Evolutionary conservation across 2,329 filamentous ascomycete genomes (phyloP).

Genomic region (Mycosphaerella sp.): DNA sequence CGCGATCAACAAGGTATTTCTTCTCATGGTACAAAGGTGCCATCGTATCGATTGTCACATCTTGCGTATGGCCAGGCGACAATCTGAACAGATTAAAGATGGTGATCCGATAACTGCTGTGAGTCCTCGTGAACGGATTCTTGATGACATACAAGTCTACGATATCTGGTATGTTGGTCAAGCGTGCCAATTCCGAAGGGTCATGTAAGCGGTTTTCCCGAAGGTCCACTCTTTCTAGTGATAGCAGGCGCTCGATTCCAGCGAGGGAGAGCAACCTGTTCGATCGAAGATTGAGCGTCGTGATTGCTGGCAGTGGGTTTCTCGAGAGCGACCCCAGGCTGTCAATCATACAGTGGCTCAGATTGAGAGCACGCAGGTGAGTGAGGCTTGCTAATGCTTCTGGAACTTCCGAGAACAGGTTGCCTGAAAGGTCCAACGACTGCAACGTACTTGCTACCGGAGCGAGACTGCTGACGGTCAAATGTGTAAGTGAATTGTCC

Average conservation of each 20-base stretch:
- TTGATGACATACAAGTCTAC: slow-evolving; percentile 87
- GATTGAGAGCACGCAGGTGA: slow-evolving; percentile 81
- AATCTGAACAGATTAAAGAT: slow-evolving; percentile 96
- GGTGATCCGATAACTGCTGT: slow-evolving; percentile 75
- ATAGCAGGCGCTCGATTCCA: slow-evolving; percentile 81
- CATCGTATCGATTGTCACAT: slow-evolving; percentile 79
- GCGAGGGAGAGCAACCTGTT: slow-evolving; percentile 84
- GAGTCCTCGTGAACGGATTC: slow-evolving; percentile 85
- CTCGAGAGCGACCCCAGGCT: slow-evolving; percentile 80
- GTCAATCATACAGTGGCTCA: slow-evolving; percentile 97
- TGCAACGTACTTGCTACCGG: slow-evolving; percentile 83
- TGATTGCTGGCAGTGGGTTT: slow-evolving; percentile 86
- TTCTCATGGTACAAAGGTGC: slow-evolving; percentile 80
- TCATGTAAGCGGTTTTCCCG: slow-evolving; percentile 89
- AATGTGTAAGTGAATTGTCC: slow-evolving; percentile 81
- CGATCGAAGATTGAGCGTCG: slow-evolving; percentile 80
- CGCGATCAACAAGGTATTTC: slow-evolving; percentile 76
- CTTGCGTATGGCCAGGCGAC: slow-evolving; percentile 82
- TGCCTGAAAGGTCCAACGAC: slow-evolving; percentile 86
- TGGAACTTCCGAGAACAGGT: slow-evolving; percentile 89
- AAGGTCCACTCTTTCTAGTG: slow-evolving; percentile 82
- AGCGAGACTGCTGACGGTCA: slow-evolving; percentile 67
- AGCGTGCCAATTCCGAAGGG: slow-evolving; percentile 78
- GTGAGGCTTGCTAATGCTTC: slow-evolving; percentile 82
- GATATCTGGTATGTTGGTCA: slow-evolving; percentile 87